These are phyloP conservation scores for Earliella scabrosa DNA, from an alignment of 1,284 basidiomycete genomes.

Conservation along the genomic window DNA sequence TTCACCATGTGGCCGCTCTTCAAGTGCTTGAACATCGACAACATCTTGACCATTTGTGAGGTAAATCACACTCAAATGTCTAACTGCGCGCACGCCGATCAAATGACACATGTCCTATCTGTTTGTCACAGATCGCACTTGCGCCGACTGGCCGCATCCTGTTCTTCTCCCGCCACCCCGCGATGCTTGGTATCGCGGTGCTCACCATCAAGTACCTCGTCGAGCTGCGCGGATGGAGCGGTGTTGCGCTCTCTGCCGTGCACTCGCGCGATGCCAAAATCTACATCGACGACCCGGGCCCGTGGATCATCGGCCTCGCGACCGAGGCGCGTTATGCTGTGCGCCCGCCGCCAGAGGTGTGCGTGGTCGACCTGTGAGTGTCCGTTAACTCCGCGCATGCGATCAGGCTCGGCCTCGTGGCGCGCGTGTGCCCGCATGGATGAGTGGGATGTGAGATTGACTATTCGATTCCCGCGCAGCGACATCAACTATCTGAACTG, in stretches of 20 bases:
- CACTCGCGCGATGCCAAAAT: constrained; percentile 92
- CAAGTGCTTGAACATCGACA: constrained; percentile 92
- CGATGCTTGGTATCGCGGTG: constrained; percentile 91
- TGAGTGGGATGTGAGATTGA: not conserved
- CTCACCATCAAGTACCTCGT: constrained; percentile 91
- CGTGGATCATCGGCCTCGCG: constrained; percentile 93
- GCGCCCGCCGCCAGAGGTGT: constrained; percentile 80
- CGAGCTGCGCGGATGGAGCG: constrained; percentile 93
- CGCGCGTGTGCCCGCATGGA: not conserved
- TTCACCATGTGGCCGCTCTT: constrained; percentile 98
- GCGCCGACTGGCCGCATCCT: constrained; percentile 92
- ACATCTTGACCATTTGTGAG: constrained; percentile 93
- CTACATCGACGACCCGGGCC: constrained; percentile 86
- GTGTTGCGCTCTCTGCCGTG: constrained; percentile 83
- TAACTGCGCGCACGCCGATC: not conserved
- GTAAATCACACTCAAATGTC: constrained; percentile 41
- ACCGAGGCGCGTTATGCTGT: constrained; percentile 86
- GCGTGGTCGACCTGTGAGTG: constrained; percentile 88
- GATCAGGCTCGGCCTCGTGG: constrained; percentile 5
- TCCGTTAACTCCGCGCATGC: constrained; percentile 9
- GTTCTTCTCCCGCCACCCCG: constrained; percentile 89
- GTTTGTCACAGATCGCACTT: constrained; percentile 71
- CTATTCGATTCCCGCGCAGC: constrained; percentile 39
- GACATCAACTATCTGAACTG: constrained; percentile 92
- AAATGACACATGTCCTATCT: too few relatives aligned